Conservation (phyloP, 345 rosid species). For the Moringa oleifera region DNA sequence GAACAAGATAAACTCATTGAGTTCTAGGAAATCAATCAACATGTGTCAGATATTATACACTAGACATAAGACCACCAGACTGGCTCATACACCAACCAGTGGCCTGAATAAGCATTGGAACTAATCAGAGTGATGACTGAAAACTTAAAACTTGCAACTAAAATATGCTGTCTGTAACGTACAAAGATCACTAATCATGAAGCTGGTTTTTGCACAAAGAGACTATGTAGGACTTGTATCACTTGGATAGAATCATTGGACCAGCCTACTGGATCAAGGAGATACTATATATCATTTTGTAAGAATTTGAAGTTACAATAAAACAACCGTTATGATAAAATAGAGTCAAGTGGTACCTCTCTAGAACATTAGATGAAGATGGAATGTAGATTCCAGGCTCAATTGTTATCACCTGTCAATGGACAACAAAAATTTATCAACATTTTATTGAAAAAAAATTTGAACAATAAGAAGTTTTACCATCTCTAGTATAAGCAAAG, state of each 20-base stretch:
- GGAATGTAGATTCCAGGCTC: slow-evolving; percentile 97
- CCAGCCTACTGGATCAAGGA: background rate
- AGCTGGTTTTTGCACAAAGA: background rate
- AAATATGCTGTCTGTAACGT: background rate
- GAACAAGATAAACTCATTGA: background rate
- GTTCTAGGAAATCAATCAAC: background rate
- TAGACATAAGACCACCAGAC: background rate
- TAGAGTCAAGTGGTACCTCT: slow-evolving; percentile 38
- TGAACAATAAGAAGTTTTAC: slow-evolving; percentile 5
- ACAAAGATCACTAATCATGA: background rate
- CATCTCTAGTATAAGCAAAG: slow-evolving; percentile 1
- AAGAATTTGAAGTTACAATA: background rate
- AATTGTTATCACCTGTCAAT: slow-evolving; percentile 82
- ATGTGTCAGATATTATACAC: background rate
- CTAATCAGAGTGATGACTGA: background rate
- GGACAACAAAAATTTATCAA: slow-evolving; percentile 7
- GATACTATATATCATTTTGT: background rate
- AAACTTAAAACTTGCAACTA: background rate
- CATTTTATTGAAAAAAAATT: no score
- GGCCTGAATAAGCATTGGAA: no score
- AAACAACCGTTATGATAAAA: background rate
- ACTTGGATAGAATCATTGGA: background rate
- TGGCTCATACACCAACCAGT: background rate
- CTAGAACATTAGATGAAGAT: slow-evolving; percentile 45
- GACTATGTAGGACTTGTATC: background rate